Evolutionary conservation across 805 yeast genomes (phyloP), one percentile per base, ranked within the genome.

Genomic region (Metschnikowia colocasiae): DNA sequence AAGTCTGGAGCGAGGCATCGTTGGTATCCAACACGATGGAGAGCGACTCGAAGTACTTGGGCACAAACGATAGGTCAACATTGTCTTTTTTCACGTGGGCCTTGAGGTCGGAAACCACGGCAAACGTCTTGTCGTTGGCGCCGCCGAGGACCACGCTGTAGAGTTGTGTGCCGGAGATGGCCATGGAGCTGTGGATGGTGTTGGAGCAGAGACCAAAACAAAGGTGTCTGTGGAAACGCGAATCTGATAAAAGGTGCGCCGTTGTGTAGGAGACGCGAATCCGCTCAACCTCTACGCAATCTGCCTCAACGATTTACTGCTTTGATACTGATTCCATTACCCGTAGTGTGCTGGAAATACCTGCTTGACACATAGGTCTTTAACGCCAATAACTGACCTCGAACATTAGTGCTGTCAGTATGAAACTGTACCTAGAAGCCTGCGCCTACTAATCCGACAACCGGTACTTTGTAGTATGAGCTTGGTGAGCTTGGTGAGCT

Each of bases 71-170:
- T n/a, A 79, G 54, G 45, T 79, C 76, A 29, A 81, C 81, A 48
- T 74, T 65, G 40, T 79, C 83, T 43, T 78, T 65, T 52, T 81
- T 81, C 48, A 81, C 79, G 52, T 73, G 79, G 0, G 79, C 70
- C 50, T 81, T 81, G 48, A 80, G 67, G 19, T 67, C 66, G 13
- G 54, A 50, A 4, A 71, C 59, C 50, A 46, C 41, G 49, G 55
- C 20, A 57, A 50, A 53, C 56, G 61, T 26, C 33, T 34, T 40
- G 16, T 48, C 48, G 6, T 33, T 35, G 4, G 49, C 10, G 23
- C 55, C 56, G 16, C 44, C 29, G 12, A 54, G 46, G 18, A 52
- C 49, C 20, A 45, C 39, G 16, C 34, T 38, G 40, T 52, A 51
- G 33, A 56, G 47, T 19, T 43, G 35, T 22, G 45, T 44, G 33